Percentiles rank a stretch among this genome's conserved stretches.
Conservation (phyloP, 306 rosid species). For the Glycine tomentella region DNA sequence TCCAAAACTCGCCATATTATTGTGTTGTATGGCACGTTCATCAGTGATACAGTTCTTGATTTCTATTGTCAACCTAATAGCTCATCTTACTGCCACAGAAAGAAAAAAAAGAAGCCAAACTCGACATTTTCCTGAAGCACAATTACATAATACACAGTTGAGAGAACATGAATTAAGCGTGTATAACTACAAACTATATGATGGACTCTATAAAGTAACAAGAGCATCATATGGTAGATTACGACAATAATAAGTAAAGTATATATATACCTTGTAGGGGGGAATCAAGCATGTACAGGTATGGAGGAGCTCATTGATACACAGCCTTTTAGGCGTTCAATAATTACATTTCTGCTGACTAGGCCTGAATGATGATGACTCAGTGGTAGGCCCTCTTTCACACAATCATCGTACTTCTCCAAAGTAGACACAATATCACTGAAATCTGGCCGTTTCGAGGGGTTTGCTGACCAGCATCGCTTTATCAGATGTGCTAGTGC, state of each 20-base stretch:
- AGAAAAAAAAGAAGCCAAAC: neutral
- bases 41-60: neutral
- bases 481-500: constrained; percentile 90
- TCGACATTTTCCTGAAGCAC: constrained; percentile 8
- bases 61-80: neutral
- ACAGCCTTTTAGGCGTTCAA: constrained; percentile 83
- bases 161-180: constrained; percentile 51
- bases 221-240: neutral
- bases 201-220: constrained; percentile 2
- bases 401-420: constrained; percentile 88
- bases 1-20: too few relatives aligned
- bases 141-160: constrained; percentile 42
- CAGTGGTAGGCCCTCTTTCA: constrained; percentile 92
- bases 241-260: neutral
- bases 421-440: constrained; percentile 76
- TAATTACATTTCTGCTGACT: constrained; percentile 67
- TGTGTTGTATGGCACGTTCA: neutral
- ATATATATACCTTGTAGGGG: constrained; percentile 38
- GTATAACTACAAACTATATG: constrained; percentile 45
- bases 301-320: constrained; percentile 75
- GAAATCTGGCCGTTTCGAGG: constrained; percentile 94
- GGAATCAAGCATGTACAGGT: constrained; percentile 81
- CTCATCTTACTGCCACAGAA: neutral
- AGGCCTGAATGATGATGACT: constrained; percentile 60
- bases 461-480: constrained; percentile 94